These are phyloP conservation scores for Metschnikowia henanensis DNA, from an alignment of 805 yeast species.

Conservation along the genomic window DNA sequence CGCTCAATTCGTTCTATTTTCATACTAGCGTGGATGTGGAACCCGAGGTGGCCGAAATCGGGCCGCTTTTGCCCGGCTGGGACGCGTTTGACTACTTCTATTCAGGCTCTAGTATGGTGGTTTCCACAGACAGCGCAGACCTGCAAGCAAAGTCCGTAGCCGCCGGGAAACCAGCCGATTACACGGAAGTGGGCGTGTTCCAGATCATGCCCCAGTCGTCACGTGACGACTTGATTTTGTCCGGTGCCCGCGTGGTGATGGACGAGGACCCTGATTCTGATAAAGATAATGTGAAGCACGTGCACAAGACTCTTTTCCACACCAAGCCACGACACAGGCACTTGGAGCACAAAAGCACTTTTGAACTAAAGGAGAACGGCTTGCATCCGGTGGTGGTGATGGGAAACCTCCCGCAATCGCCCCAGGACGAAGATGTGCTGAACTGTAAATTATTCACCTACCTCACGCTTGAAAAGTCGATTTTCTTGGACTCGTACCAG, in stretches of 20 bases:
- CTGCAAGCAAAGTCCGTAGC: conserved; percentile 1
- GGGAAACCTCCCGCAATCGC: conserved; percentile 15
- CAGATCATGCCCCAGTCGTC: conserved; percentile 27
- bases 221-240: conserved; percentile 34
- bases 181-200: conserved; percentile 40
- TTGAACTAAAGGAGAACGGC: conserved; percentile 26
- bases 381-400: conserved; percentile 35
- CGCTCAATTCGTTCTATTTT: conserved; percentile 30
- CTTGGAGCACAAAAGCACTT: not conserved
- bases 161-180: conserved; percentile 1
- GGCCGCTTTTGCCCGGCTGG: conserved; percentile 6
- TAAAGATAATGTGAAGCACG: conserved; percentile 7
- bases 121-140: conserved; percentile 7
- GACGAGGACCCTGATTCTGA: conserved; percentile 17
- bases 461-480: conserved; percentile 28
- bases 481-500: conserved; percentile 42
- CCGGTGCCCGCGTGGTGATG: conserved; percentile 35
- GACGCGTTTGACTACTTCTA: conserved; percentile 14
- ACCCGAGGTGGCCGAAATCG: not conserved
- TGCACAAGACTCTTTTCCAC: conserved; percentile 41
- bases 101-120: conserved; percentile 3
- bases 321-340: conserved; percentile 39
- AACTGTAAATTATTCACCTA: conserved; percentile 36
- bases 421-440: conserved; percentile 23
- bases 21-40: conserved; percentile 13